Base-by-base conservation (phyloP, 768 basidiomycete species). In the Tephrocybe sp. region DNA sequence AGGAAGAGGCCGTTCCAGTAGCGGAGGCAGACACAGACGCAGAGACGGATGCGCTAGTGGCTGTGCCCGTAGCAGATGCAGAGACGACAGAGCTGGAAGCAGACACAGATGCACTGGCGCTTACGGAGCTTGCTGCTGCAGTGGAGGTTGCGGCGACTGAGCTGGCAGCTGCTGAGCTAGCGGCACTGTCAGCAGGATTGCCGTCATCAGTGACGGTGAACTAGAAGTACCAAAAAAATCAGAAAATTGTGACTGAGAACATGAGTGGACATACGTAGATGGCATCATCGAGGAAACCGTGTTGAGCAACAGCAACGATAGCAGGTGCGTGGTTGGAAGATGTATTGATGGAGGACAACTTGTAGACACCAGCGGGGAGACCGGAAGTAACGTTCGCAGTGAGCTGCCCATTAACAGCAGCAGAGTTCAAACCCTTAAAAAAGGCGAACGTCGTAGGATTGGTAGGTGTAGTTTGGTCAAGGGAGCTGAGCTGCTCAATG, bases 351-450 rank as follows among this genome's bases (percentile, higher is more conserved):
- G 78, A 76, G 27, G 76, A 69, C 22, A 84, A 60, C 52, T 71
- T 71, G 73, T 89, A 87, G 39, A 66, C 57, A 45, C 83, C 82
- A 16, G 65, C 76, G n/a, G 81, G 74, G 35, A 86, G 69, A 59
- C 83, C 84, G 24, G 65, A 64, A 9, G 72, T 49, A 60, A 79
- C 66, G 64, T 67, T 49, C 69, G 68, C 75, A n/a, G 71, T 68
- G 9, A 83, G 67, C 4, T 75, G 53, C 9, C 80, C 83, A 65
- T 80, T 78, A 26, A 57, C 57, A 31, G 80, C 81, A 9, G 69
- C 74, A 21, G 69, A 70, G 52, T 72, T 78, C 52, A 72, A 67
- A 56, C 70, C 85, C 76, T 82, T 81, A 80, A 87, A 86, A 71
- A 86, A 86, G 24, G 69, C 72, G 56, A 87, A 86, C 38, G 66